Evolutionary conservation across 208 protist species (phyloP), one percentile per base, ranked within the genome.

Genomic region (Phytomonas serpens): DNA sequence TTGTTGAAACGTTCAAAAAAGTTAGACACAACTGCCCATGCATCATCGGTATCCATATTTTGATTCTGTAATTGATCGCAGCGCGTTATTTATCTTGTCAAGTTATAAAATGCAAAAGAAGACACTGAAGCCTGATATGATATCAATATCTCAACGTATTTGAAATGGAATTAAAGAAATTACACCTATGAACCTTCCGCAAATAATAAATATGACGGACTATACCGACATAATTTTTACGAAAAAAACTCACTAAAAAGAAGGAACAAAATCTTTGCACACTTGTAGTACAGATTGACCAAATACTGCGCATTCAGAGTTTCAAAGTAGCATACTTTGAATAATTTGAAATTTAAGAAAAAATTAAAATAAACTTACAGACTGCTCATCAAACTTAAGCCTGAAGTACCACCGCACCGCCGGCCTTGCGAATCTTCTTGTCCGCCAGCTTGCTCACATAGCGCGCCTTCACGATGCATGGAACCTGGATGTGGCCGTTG

Each of bases 401-500:
- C 81, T 96, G 97, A 42, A 99, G 87, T 57, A 99, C 89, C 75
- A 98, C 99, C 40, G 92, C 97, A 82, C 99, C 99, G 79, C 99
- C 99, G 73, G 89, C 98, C 82, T 92, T 98, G 78, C 98, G 98
- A 87, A 99, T 99, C 96, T 99, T 99, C 90, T 99, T 90, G 92
- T 99, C 99, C 61, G 99, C 99, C 32, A 92, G 74, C 80, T 97
- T 92, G 79, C 88, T 97, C 93, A 99, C 99, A 90, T 98, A 99
- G 81, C 98, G 97, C 64, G 99, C 99, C 89, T 99, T 99, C 77
- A 99, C 98, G 78, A 99, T 99, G 75, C 99, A 90, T 75, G 99
- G 99, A 61, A 97, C 91, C 80, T 99, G 98, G 36, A 99, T 81
- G 71, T 93, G 68, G 76, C 99, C 99, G 78, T 98, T 99, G 80